Conservation (phyloP, 441 rosid species). For the Mallotus japonicus region DNA sequence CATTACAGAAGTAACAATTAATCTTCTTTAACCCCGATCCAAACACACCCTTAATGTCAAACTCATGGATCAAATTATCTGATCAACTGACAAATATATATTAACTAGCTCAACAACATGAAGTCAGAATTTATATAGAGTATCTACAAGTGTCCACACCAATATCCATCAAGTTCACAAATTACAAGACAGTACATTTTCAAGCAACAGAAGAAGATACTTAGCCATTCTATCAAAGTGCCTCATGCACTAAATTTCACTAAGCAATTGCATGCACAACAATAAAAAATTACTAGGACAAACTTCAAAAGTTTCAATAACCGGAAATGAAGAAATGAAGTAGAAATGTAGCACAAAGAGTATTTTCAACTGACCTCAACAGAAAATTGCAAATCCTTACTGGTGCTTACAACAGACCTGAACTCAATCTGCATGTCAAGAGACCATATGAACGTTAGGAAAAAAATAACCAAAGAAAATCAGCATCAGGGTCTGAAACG, state of each 20-base stretch:
- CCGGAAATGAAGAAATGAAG: neutral
- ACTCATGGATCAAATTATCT: neutral
- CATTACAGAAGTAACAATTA: no score
- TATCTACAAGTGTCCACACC: neutral
- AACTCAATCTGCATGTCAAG: constrained; percentile 70
- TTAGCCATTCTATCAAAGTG: neutral
- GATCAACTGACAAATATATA: neutral
- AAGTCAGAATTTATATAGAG: neutral
- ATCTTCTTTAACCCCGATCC: no score
- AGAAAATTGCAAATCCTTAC: constrained; percentile 92
- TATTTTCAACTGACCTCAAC: constrained; percentile 66
- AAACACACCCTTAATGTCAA: neutral
- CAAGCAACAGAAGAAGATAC: neutral
- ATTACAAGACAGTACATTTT: neutral
- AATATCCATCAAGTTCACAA: neutral
- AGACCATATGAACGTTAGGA: constrained; percentile 24
- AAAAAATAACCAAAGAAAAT: neutral
- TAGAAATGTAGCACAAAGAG: neutral
- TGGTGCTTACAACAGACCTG: constrained; percentile 76
- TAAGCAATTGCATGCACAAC: neutral
- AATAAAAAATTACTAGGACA: neutral
- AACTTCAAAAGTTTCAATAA: neutral
- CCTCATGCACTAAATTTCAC: neutral
- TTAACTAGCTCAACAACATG: neutral
- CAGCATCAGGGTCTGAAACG: constrained; percentile 15